A percentile compares a stretch with the other conserved stretches of the same genome.
phyloP scores from a whole-genome alignment of 345 rosid genomes.

The Melastoma malabathricum region DNA sequence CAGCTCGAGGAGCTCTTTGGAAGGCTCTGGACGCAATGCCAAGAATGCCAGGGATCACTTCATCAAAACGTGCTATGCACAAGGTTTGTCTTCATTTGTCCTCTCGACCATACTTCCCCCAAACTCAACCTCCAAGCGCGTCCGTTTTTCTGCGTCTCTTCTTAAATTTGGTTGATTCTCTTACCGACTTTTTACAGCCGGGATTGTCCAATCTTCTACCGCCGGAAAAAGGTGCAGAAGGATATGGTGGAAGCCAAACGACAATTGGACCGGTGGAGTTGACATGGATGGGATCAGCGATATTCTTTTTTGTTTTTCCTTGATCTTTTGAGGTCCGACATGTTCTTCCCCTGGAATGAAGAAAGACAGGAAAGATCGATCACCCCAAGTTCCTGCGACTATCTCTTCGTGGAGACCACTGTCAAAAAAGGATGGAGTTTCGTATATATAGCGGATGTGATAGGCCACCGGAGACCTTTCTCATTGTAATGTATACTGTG shows the following conservation, averaged over 20 bases:
- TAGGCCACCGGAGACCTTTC: too few relatives aligned
- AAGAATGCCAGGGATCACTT: conserved; percentile 97
- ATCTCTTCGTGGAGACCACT: too few relatives aligned
- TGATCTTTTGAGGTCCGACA: too few relatives aligned
- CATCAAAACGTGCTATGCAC: conserved; percentile 98
- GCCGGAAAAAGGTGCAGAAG: conserved; percentile 91
- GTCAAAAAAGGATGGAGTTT: too few relatives aligned
- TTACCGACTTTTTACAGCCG: conserved; percentile 34
- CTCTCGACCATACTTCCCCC: not conserved
- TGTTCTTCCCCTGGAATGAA: not conserved
- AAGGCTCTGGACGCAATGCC: conserved; percentile 92
- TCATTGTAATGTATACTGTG: too few relatives aligned
- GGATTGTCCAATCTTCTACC: conserved; percentile 94
- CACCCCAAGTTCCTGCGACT: too few relatives aligned
- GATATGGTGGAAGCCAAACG: conserved; percentile 79
- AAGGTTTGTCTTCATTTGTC: conserved; percentile 31
- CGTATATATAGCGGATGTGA: too few relatives aligned
- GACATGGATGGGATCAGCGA: not conserved
- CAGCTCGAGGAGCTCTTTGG: conserved; percentile 80
- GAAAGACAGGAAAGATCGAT: too few relatives aligned
- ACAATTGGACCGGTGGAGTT: conserved; percentile 69
- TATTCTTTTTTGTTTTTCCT: not conserved
- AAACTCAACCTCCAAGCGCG: too few relatives aligned
- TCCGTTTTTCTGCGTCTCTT: not conserved
- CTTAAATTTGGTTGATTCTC: not conserved